A percentile compares a stretch with the other conserved stretches of the same genome.
phyloP scores from a whole-genome alignment of 768 basidiomycete genomes.

The Nidularia pulvinata region DNA sequence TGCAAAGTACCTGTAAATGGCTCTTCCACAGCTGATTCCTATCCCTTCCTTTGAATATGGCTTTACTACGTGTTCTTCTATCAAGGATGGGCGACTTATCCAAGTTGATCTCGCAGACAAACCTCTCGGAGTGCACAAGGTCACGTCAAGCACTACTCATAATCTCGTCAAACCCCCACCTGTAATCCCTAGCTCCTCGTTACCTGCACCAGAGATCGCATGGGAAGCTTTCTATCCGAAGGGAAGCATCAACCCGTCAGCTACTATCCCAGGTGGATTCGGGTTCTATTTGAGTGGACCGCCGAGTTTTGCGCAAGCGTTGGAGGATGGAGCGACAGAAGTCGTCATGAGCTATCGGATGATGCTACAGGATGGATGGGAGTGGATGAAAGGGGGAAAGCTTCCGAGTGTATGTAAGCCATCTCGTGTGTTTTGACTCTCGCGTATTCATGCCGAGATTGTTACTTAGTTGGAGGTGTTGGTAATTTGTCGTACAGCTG shows the following conservation, averaged over 20 bases:
- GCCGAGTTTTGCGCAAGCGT: conserved; percentile 27
- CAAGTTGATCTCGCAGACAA: conserved; percentile 36
- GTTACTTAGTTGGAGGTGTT: conserved; percentile 38
- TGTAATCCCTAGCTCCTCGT: conserved; percentile 1
- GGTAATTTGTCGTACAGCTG: conserved; percentile 62
- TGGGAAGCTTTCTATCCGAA: conserved; percentile 66
- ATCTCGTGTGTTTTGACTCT: background rate
- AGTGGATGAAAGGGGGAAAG: conserved; percentile 77
- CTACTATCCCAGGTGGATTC: conserved; percentile 57
- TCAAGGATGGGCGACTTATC: conserved; percentile 15
- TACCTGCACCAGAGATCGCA: conserved; percentile 26
- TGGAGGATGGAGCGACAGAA: conserved; percentile 48
- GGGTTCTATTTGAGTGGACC: conserved; percentile 70
- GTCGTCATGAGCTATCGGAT: conserved; percentile 65
- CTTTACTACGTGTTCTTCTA: conserved; percentile 36
- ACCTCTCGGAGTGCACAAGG: conserved; percentile 48
- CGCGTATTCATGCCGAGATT: background rate
- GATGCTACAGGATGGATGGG: conserved; percentile 62
- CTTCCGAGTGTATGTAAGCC: conserved; percentile 69
- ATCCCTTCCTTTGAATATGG: conserved; percentile 26
- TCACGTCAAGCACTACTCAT: conserved; percentile 32
- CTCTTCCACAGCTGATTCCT: conserved; percentile 19
- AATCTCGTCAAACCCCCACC: conserved; percentile 25
- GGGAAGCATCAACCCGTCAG: conserved; percentile 62
- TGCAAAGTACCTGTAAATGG: background rate